Evolutionary conservation across 768 basidiomycete genomes (phyloP), one percentile per base, ranked within the genome.

Genomic region (Russula sp.): DNA sequence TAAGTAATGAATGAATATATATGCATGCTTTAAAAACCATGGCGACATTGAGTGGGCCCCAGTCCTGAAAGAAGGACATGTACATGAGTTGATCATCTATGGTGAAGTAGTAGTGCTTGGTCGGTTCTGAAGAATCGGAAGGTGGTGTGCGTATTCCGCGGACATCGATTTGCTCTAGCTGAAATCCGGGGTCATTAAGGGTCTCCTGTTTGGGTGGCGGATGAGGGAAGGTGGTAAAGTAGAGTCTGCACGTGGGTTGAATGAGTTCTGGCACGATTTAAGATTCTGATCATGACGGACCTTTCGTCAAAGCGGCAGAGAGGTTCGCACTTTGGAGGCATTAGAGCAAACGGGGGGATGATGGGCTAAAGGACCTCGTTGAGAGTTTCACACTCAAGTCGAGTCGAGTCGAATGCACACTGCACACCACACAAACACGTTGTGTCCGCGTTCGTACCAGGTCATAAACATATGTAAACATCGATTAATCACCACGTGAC

Each of bases 11-110:
- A 71, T 95, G 94, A 62, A 95, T 88, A 67, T 93, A 83, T 39
- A 96, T 91, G 75, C 94, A 95, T 35, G 86, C 89, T 75, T 89
- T 92, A 78, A 92, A 94, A 37, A 94, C 89, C 89, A 90, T 91
- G n/a, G 89, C 87, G 44, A 94, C 80, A 72, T 94, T 94, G 58
- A 94, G 79, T 35, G 94, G 94, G 14, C 94, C 94, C 87, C 91
- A 95, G 74, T 97, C 94, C 73, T 93, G 87, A 73, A 89, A 95
- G 82, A 97, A 97, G 37, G 89, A 91, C 67, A 94, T 82, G 77
- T 97, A 97, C 68, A 89, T 81, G 42, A 97, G 81, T 68, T 93
- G 89, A 79, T 94, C 88, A 75, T 97, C 94, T 77, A 96, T 84
- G 61, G 89, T 91, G 78, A 96, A 94, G 77, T 88, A 96, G 76